Evolutionary conservation across 2,329 filamentous ascomycete genomes (phyloP), one percentile per base, ranked within the genome.

Genomic region (Decorospora gaudefroyi): DNA sequence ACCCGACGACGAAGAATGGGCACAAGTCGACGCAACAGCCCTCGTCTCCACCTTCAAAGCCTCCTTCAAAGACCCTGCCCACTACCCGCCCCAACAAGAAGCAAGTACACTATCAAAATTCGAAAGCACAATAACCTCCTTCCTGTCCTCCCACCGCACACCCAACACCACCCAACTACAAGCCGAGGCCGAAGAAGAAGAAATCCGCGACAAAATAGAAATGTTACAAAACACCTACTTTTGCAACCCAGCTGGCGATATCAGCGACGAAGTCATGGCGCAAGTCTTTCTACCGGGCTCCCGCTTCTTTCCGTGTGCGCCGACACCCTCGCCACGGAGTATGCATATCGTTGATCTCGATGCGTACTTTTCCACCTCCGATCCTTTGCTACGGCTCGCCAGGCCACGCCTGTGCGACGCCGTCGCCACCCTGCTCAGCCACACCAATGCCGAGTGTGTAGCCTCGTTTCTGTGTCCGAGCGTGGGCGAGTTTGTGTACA

Each of bases 401-500:
- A 26, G 34, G 6, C 55, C 55, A 3, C 46, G 57, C 10, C 51
- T 61, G 3, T 42, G 51, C 29, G 49, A 52, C 28, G 53, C 45
- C 2, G 26, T 55, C 5, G 53, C 55, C 4, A 61, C 57, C 0
- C 21, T 57, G 0, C 44, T 61, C 2, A 52, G 39, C 9, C 46
- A 56, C 28, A 57, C 57, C 0, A 36, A 17, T 6, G 18, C 6
- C 1, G 27, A 39, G 5, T 61, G 55, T 17, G 5, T 61, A 3
- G 29, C 40, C 2, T 45, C 39, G 0, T 61, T 59, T 12, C 42
- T 61, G 1, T 31, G 59, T 15, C 47, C 51, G 0, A 1, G 10
- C 0, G 37, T 55, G 5, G 21, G 31, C 1, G 43, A 53, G 4
- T 60, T 59, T 12, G 46, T 47, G 6, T 60, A 53, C n/a, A 45